Base-by-base conservation (phyloP, 768 basidiomycete species). In the Boletus tomentosulus region DNA sequence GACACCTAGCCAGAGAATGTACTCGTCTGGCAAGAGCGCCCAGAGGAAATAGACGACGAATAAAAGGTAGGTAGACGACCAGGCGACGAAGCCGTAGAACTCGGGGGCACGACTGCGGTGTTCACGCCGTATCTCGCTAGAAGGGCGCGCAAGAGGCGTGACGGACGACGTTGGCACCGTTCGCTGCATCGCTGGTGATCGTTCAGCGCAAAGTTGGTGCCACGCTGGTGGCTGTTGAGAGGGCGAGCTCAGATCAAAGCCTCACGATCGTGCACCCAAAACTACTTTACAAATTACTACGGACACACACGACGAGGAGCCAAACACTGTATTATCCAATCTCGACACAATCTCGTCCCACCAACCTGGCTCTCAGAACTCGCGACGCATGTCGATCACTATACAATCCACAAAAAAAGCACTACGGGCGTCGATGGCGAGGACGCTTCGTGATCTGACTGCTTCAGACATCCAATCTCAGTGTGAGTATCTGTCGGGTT, bases 11-110 rank as follows among this genome's bases (percentile, higher is more conserved):
- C 76, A 75, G 37, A 78, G 49, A 50, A 94, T 84, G 67, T 75
- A 84, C 31, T 77, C 74, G 64, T 91, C 87, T 6, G 92, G 91
- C 13, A 90, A 74, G 35, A 92, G 66, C 1, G 86, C 89, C 92
- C 92, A 94, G 6, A 92, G 71, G 33, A 92, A 62, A 65, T 87
- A 92, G 25, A 88, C 62, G 50, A 80, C 67, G 64, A 87, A 93
- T 2, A 83, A 69, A 27, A 92, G 70, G 48, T 80, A 84, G 0
- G 92, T 92, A 0, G 83, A 83, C 9, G 85, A 84, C 86, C 85
- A 89, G 15, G 88, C 89, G 5, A 88, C 89, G 66, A 93, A 94
- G n/a, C 92, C 92, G 60, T 92, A 92, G 63, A 92, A 87, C 71
- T 94, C 92, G 41, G 87, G 79, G 12, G 88, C 87, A 9, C 87